phyloP scores from a whole-genome alignment of 1,139 yeast genomes.

The Wickerhamomyces sp. region DNA sequence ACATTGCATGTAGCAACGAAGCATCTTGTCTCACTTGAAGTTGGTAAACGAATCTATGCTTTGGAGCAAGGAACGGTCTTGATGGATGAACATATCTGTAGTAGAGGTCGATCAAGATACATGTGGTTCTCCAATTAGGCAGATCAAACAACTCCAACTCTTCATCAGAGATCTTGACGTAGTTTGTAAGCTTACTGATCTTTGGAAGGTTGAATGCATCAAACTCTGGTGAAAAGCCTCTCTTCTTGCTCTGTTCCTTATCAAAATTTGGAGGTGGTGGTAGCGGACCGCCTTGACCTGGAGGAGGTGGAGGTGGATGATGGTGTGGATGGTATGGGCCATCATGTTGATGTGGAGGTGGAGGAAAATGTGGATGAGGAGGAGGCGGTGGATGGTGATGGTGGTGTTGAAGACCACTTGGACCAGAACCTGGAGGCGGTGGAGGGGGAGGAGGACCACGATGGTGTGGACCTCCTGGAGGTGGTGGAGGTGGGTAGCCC shows the following conservation, averaged over 20 bases:
- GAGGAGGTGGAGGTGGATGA: constrained; percentile 8
- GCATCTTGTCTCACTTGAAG: constrained; percentile 32
- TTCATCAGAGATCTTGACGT: constrained; percentile 21
- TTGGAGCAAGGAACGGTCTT: constrained; percentile 41
- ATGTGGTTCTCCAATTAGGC: constrained; percentile 38
- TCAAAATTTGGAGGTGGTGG: constrained; percentile 11
- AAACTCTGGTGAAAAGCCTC: constrained; percentile 5
- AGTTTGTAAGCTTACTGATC: constrained; percentile 5
- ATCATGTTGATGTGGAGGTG: constrained; percentile 3
- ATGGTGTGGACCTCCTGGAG: neutral
- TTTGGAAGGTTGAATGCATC: constrained; percentile 8
- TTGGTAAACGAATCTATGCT: constrained; percentile 30
- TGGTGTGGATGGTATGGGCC: neutral
- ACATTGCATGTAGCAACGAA: constrained; percentile 42
- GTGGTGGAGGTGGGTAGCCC: constrained; percentile 1
- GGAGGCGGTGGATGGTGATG: constrained; percentile 8
- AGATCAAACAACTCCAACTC: constrained; percentile 32
- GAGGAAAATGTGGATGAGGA: constrained; percentile 5
- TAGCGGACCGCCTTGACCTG: constrained; percentile 5
- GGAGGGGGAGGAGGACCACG: neutral
- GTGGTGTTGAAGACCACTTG: too few species aligned
- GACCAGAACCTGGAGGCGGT: constrained; percentile 5
- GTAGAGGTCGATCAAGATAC: constrained; percentile 39
- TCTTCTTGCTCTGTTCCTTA: constrained; percentile 6
- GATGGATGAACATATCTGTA: constrained; percentile 43